Evolutionary conservation across 1,284 basidiomycete genomes (phyloP).

Genomic region (Moesziomyces globuligerus): DNA sequence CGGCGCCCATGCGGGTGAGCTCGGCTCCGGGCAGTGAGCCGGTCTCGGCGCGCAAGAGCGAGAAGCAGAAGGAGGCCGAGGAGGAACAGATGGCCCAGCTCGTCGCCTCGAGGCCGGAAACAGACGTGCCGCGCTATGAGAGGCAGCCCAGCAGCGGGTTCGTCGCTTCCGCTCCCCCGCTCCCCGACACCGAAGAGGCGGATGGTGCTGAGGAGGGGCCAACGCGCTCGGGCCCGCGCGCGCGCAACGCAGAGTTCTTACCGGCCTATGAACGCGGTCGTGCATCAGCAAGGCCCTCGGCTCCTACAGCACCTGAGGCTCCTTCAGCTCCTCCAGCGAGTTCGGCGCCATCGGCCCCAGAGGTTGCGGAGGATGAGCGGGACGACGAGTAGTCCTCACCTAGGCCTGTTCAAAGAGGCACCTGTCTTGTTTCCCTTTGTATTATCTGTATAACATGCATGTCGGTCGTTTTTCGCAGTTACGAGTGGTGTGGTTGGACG

Average conservation of each 20-base stretch:
- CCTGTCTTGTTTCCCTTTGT: constrained; percentile 4
- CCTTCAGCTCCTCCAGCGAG: constrained; percentile 7
- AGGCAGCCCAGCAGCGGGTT: background rate
- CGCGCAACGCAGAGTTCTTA: constrained; percentile 3
- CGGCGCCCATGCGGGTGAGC: constrained; percentile 2
- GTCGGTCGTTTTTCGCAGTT: background rate
- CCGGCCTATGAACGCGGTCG: too few relatives aligned
- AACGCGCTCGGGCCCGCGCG: constrained; percentile 20
- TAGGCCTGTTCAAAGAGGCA: background rate
- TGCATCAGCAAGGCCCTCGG: background rate
- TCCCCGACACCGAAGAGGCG: constrained; percentile 3
- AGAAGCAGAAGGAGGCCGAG: constrained; percentile 45
- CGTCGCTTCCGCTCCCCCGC: constrained; percentile 15
- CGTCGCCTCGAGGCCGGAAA: constrained; percentile 24
- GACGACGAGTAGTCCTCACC: too few relatives aligned
- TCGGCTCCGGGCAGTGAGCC: background rate
- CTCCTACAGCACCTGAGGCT: background rate
- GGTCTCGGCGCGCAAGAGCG: constrained; percentile 22
- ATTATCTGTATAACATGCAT: constrained; percentile 23
- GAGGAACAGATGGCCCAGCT: constrained; percentile 30
- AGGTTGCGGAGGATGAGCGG: constrained; percentile 8
- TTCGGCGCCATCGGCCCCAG: constrained; percentile 17
- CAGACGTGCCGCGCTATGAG: constrained; percentile 36
- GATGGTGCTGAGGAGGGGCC: constrained; percentile 1
- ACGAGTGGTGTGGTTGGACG: too few relatives aligned